phyloP scores from a whole-genome alignment of 2,329 filamentous ascomycete genomes.

The Xylaria sp. region DNA sequence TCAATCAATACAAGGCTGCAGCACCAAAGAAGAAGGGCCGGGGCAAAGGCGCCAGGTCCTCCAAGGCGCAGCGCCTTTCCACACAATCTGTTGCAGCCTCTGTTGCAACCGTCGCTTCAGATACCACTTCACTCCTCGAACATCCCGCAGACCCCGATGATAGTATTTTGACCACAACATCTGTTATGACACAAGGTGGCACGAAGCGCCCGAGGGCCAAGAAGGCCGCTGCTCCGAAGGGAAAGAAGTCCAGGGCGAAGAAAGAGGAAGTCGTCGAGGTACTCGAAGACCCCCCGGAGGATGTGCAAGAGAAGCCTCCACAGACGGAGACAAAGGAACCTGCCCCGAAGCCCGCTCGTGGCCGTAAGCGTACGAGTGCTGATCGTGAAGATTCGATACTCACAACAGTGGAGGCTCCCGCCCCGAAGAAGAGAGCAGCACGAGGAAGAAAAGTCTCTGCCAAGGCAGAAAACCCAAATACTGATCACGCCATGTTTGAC shows the following conservation, averaged over 20 bases:
- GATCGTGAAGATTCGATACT: conserved; percentile 62
- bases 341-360: conserved; percentile 56
- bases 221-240: conserved; percentile 63
- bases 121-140: conserved; percentile 59
- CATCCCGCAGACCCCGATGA: conserved; percentile 64
- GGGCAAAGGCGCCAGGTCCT: conserved; percentile 67
- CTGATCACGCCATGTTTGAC: conserved; percentile 64
- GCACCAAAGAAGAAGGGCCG: conserved; percentile 64
- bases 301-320: conserved; percentile 43
- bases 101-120: conserved; percentile 60
- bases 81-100: conserved; percentile 68
- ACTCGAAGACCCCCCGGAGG: conserved; percentile 48
- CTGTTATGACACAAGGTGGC: conserved; percentile 65
- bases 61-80: conserved; percentile 75
- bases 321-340: conserved; percentile 47
- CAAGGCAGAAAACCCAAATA: conserved; percentile 46
- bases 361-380: conserved; percentile 72
- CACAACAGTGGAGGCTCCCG: conserved; percentile 58
- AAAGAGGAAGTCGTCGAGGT: conserved; percentile 65
- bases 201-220: conserved; percentile 62
- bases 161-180: conserved; percentile 68
- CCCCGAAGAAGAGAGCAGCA: conserved; percentile 68
- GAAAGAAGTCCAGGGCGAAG: conserved; percentile 59
- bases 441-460: conserved; percentile 52
- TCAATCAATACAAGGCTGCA: conserved; percentile 62